Base-by-base conservation (phyloP, 192 early-diverging fungal species). In the Thoreauomyces humboldtii region DNA sequence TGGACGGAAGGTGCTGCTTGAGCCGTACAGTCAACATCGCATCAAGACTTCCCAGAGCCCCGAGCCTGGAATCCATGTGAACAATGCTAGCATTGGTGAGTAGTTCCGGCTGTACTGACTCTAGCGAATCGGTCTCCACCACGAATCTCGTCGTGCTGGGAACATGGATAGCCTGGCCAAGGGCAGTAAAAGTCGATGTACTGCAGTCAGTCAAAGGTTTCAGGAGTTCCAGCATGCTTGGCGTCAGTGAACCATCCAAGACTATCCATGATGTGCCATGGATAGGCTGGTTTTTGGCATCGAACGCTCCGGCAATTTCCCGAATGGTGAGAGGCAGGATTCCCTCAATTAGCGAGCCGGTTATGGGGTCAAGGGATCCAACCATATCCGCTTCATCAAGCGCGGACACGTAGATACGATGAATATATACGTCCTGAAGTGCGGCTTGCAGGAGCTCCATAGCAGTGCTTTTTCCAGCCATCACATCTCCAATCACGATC, bases 401-500 rank as follows among this genome's bases (percentile, higher is more conserved):
- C 5, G 41, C 59, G 5, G 44, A 29, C 22, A 1, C n/a, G 46
- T 48, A 45, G 25, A 44, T n/a, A 15, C 7, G 14, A 25, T 50
- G 5, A 5, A 24, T 4, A 25, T 53, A 17, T 7, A 53, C 29
- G 0, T 25, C 14, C 11, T 44, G 19, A 21, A 60, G 19, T 25
- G 65, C 57, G 19, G 15, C 35, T 32, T 45, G n/a, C 32, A 36
- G 11, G 9, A 68, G 21, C 4, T 34, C 6, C 3, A 50, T 14
- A 7, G 22, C 15, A 0, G 57, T 37, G 19, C 34, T 34, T 38
- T 70, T 70, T 11, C 69, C 69, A 37, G 46, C 15, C 64, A 65
- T 56, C 4, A 63, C 12, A 17, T 67, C 63, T 14, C 69, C 69
- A 11, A 47, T 24, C 7, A 71, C 33, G 29, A 71, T 45, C 7